Base-by-base conservation (phyloP, 208 protist species). In the Trypanosoma melophagium region DNA sequence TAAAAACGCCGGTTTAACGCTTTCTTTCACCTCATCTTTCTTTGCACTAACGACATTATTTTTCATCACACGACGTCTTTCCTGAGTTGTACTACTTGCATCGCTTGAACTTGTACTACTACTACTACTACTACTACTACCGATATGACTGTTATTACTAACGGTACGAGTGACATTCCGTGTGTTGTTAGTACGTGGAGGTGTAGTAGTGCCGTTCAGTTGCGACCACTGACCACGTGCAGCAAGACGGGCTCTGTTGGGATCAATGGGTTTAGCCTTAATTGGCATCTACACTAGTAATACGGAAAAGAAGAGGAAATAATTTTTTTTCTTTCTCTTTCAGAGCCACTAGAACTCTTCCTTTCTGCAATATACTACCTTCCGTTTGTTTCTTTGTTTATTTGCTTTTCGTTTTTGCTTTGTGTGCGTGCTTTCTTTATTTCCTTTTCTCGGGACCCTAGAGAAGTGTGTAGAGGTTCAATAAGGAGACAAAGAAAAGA, bases 251-350 rank as follows among this genome's bases (percentile, higher is more conserved):
- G 86, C 84, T 21, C 78, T 72, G 9, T 74, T 58, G 5, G 85
- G 80, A 52, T 89, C 79, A 25, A 95, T 80, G 3, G 50, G 73
- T 56, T 87, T 93, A 22, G 90, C 79, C 56, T 95, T 95, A 61
- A 94, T 91, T 24, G 80, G 69, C 89, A 94, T 94, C 28, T 35
- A 35, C 28, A 7, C 28, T 5, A 35, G 28, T 35, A 35, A 35
- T 1, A 35, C 3, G 28, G 28, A 35, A 35, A 35, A 35, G 28
- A 7, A 1, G 42, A 59, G 65, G 35, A 50, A 50, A 21, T 21
- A 41, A 60, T 54, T 40, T 60, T 17, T 69, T 69, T 42, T 69
- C 51, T 69, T 60, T 44, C 5, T 47, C 51, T 21, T 60, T 25
- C n/a, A n/a, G n/a, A n/a, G n/a, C n/a, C n/a, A n/a, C n/a, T n/a